Percentiles rank a stretch among this genome's conserved stretches.
Conservation (phyloP, 2,329 filamentous ascomycete genomes). For the Ascochyta clinopodiicola region DNA sequence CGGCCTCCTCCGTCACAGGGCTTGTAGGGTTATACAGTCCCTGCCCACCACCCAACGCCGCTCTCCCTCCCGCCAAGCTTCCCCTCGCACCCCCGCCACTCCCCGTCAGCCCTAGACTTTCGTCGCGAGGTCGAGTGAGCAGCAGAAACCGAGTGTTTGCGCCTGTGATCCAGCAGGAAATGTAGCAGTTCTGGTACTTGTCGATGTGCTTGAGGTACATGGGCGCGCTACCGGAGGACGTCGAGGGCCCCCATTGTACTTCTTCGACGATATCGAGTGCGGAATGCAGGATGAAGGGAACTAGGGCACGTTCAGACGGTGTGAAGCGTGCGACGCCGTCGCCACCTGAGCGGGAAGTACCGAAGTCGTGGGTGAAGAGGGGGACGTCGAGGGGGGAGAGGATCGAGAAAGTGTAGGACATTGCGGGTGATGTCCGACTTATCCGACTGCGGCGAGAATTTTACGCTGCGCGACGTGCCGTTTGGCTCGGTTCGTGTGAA, state of each 20-base stretch:
- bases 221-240: conserved; percentile 35
- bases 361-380: conserved; percentile 96
- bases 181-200: conserved; percentile 94
- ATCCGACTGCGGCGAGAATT: background rate
- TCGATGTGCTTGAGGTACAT: conserved; percentile 98
- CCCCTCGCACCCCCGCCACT: conserved; percentile 33
- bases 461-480: background rate
- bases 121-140: conserved; percentile 76
- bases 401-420: conserved; percentile 99
- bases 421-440: conserved; percentile 50
- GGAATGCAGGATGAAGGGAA: conserved; percentile 96
- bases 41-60: conserved; percentile 30
- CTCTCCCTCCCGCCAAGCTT: conserved; percentile 41
- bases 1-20: conserved; percentile 91
- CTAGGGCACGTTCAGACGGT: conserved; percentile 88
- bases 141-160: conserved; percentile 94
- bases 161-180: conserved; percentile 92
- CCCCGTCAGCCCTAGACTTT: conserved; percentile 35
- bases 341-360: conserved; percentile 93
- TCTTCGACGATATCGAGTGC: conserved; percentile 95
- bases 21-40: conserved; percentile 78
- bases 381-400: conserved; percentile 95
- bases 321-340: conserved; percentile 90
- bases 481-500: background rate
- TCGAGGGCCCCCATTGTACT: conserved; percentile 77